Percentiles rank a stretch among this genome's conserved stretches.
phyloP scores from a whole-genome alignment of 2,329 filamentous ascomycete genomes.

The Curvularia hawaiiensis region DNA sequence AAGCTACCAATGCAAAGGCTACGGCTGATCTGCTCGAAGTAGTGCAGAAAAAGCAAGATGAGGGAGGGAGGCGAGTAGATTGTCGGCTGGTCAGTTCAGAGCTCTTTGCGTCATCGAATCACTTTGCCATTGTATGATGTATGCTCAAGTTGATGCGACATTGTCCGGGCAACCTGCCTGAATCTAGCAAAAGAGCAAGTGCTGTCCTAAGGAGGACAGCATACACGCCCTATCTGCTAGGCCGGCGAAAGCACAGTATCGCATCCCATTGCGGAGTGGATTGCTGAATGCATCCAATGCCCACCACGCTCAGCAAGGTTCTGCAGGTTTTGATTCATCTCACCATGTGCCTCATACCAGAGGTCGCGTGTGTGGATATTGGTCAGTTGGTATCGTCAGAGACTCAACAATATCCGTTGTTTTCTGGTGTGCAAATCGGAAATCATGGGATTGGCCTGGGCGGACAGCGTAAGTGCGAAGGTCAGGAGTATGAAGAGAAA shows the following conservation, averaged over 20 bases:
- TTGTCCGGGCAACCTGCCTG: background rate
- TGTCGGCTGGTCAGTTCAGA: constrained; percentile 49
- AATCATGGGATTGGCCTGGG: too few relatives aligned
- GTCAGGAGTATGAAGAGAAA: too few relatives aligned
- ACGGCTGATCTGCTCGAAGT: constrained; percentile 50
- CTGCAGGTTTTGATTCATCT: too few relatives aligned
- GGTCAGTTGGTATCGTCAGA: too few relatives aligned
- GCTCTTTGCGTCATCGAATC: constrained; percentile 55
- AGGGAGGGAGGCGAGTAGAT: constrained; percentile 45
- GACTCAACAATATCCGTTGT: too few relatives aligned
- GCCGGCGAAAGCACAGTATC: background rate
- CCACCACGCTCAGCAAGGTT: background rate
- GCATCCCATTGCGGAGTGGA: background rate
- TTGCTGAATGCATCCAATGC: background rate
- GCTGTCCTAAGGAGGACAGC: background rate
- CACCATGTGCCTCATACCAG: too few relatives aligned
- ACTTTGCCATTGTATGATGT: constrained; percentile 59
- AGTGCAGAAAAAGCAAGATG: constrained; percentile 47
- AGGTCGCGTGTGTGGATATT: too few relatives aligned
- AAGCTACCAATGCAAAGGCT: constrained; percentile 47
- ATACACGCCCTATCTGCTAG: background rate
- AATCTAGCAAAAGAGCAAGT: background rate
- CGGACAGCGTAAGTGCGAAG: too few relatives aligned
- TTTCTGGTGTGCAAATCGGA: too few relatives aligned
- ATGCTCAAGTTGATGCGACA: background rate